Conservation (phyloP, 306 rosid species). For the Quercus parvula region DNA sequence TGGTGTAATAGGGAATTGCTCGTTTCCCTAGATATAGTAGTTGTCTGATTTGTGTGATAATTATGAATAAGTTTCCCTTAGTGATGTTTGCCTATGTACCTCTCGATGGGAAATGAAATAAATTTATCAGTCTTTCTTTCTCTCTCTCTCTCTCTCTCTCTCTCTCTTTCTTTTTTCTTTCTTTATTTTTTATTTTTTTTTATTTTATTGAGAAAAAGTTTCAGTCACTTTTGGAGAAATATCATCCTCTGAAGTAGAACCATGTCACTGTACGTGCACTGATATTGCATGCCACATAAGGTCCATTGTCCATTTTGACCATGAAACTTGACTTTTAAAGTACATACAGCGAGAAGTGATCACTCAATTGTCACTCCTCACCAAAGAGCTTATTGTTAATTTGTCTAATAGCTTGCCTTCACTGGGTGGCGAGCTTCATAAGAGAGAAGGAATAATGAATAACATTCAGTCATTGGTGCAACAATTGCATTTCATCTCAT, state of each 20-base stretch:
- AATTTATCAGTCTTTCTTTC: too few species aligned
- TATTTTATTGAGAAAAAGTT: neutral
- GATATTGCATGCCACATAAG: neutral
- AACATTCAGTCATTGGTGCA: neutral
- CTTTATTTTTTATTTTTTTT: too few species aligned
- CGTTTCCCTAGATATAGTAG: constrained; percentile 7
- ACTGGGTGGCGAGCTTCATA: neutral
- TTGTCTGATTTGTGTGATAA: constrained; percentile 3
- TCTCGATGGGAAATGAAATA: neutral
- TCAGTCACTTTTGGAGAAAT: too few species aligned
- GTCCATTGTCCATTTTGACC: neutral
- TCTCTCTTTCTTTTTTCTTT: neutral
- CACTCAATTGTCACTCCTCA: neutral
- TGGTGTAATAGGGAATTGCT: neutral
- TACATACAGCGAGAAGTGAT: neutral
- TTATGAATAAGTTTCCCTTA: constrained; percentile 1
- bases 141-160: too few species aligned
- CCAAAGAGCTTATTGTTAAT: neutral
- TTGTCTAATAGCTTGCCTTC: neutral
- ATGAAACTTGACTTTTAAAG: too few species aligned
- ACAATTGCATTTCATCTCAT: neutral
- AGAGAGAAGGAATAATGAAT: neutral
- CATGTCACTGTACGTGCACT: neutral
- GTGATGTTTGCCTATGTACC: neutral
- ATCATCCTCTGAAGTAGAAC: neutral